Evolutionary conservation across 2,329 filamentous ascomycete genomes (phyloP).

Genomic region (Phialemoniopsis sp.): DNA sequence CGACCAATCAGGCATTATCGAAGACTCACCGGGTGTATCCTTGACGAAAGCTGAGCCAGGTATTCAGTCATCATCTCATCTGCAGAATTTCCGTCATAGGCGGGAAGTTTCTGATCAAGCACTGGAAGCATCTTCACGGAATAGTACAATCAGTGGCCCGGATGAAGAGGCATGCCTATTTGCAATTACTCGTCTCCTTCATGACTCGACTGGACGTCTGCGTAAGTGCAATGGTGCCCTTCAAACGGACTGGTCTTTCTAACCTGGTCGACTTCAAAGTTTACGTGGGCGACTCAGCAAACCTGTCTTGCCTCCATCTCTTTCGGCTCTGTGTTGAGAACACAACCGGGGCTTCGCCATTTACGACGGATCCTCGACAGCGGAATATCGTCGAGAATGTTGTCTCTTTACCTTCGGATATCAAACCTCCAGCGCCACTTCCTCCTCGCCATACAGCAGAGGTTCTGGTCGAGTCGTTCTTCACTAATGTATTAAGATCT

Average conservation of each 20-base stretch:
- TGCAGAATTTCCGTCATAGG: slow-evolving; percentile 1
- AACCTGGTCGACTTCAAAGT: no score
- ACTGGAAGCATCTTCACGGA: slow-evolving; percentile 25
- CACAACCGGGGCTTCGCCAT: slow-evolving; percentile 47
- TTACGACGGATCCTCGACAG: slow-evolving; percentile 55
- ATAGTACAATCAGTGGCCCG: slow-evolving; percentile 35
- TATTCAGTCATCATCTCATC: no score
- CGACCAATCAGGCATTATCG: no score
- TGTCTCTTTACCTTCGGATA: slow-evolving; percentile 37
- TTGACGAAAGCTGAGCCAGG: no score
- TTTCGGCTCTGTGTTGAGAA: slow-evolving; percentile 57
- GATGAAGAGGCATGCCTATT: slow-evolving; percentile 54
- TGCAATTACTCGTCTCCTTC: slow-evolving; percentile 52
- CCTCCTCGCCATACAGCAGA: slow-evolving; percentile 33
- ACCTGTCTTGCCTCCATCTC: slow-evolving; percentile 55
- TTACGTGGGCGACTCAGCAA: slow-evolving; percentile 61
- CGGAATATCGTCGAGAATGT: slow-evolving; percentile 51
- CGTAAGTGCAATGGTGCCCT: slow-evolving; percentile 32
- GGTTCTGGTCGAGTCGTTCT: slow-evolving; percentile 54
- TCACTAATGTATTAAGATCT: slow-evolving; percentile 47
- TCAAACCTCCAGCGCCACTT: slow-evolving; percentile 30
- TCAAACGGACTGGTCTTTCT: no score
- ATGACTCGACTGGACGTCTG: slow-evolving; percentile 53
- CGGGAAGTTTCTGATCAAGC: slow-evolving; percentile 18
- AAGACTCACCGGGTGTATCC: no score